phyloP scores from a whole-genome alignment of 2,329 filamentous ascomycete species.

The Cercospora sojina region DNA sequence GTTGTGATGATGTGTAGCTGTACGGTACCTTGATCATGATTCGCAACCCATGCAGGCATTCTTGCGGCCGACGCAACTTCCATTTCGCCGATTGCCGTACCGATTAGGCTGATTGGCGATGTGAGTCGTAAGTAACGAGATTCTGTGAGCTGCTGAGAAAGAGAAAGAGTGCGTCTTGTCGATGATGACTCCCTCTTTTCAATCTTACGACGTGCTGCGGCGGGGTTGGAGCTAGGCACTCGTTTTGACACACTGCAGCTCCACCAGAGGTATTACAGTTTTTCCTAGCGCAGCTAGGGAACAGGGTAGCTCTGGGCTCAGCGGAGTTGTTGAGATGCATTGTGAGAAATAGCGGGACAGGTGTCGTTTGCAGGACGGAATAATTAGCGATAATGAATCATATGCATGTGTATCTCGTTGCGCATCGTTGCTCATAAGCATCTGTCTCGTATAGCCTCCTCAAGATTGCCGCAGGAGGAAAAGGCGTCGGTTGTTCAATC shows the following conservation, averaged over 20 bases:
- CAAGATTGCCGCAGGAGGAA: not conserved
- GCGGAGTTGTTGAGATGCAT: not conserved
- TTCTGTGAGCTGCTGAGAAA: not conserved
- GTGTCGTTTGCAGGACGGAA: not conserved
- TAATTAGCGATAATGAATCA: not conserved
- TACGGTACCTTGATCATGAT: constrained; percentile 28
- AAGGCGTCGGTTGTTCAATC: constrained; percentile 3
- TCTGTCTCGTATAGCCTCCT: not conserved
- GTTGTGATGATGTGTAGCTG: constrained; percentile 13
- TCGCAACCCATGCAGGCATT: constrained; percentile 9
- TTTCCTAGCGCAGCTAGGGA: not conserved
- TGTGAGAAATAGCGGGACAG: not conserved
- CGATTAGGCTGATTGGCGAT: not conserved
- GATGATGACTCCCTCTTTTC: not conserved
- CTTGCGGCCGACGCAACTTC: constrained; percentile 15
- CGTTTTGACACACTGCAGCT: not conserved
- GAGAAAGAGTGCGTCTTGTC: not conserved
- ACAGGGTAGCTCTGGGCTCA: not conserved
- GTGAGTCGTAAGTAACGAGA: not conserved
- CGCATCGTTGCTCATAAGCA: constrained; percentile 3
- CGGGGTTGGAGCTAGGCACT: not conserved
- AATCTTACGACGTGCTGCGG: not conserved
- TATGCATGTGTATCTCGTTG: not conserved
- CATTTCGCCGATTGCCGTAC: constrained; percentile 20
- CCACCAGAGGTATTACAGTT: constrained; percentile 15